Evolutionary conservation across 371 early-diverging fungal species (phyloP).

Genomic region (Fennellomyces sp.): DNA sequence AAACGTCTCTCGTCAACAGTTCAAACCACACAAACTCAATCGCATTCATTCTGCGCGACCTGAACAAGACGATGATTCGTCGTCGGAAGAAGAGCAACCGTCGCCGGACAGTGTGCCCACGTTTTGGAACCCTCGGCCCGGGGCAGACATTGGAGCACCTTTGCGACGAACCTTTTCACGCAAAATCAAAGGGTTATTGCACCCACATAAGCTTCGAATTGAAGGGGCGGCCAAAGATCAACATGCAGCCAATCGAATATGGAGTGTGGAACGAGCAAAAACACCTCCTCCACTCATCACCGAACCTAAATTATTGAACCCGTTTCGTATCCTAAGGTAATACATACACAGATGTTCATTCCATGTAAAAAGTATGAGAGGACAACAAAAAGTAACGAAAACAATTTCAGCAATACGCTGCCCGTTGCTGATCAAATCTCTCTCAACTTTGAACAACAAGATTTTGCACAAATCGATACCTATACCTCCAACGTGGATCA

Average conservation of each 20-base stretch:
- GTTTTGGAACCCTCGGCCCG: conserved; percentile 50
- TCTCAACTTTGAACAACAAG: conserved; percentile 23
- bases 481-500: conserved; percentile 62
- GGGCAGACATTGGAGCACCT: conserved; percentile 10
- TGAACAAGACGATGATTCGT: neutral
- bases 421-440: conserved; percentile 17
- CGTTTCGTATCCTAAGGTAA: conserved; percentile 37
- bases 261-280: conserved; percentile 25
- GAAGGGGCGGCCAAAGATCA: conserved; percentile 31
- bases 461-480: conserved; percentile 55
- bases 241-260: conserved; percentile 17
- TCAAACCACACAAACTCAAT: conserved; percentile 7
- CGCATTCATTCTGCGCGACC: conserved; percentile 16
- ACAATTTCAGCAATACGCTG: conserved; percentile 17
- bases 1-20: conserved; percentile 1
- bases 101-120: conserved; percentile 16
- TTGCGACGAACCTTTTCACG: conserved; percentile 31
- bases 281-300: conserved; percentile 20
- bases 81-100: neutral
- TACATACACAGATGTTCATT: neutral
- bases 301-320: conserved; percentile 13
- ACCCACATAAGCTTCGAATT: conserved; percentile 32
- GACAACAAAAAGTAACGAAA: neutral
- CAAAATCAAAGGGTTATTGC: conserved; percentile 33
- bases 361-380: neutral